Evolutionary conservation across 1,284 basidiomycete genomes (phyloP).

Genomic region (Rhodotorula sp.): DNA sequence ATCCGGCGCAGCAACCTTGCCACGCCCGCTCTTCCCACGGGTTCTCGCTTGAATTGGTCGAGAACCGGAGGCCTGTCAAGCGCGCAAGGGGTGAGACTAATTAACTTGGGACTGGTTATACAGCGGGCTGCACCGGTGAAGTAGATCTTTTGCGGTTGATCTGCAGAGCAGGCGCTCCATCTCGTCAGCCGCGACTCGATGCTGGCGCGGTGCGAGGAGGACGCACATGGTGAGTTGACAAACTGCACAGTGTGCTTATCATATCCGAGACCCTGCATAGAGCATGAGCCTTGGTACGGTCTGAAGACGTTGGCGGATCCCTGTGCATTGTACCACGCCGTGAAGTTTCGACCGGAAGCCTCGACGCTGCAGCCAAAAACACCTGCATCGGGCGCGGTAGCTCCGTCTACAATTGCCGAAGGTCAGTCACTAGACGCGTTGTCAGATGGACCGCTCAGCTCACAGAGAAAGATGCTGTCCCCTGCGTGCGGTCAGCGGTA

Average conservation of each 20-base stretch:
- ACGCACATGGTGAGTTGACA: conserved; percentile 20
- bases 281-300: conserved; percentile 24
- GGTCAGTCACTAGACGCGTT: too few species aligned
- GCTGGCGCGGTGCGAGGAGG: not conserved
- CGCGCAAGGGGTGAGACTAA: not conserved
- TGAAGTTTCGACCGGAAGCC: not conserved
- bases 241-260: conserved; percentile 17
- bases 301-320: not conserved
- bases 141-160: conserved; percentile 14
- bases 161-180: not conserved
- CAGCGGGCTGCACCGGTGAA: conserved; percentile 14
- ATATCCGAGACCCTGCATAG: conserved; percentile 16
- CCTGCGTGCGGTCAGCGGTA: too few species aligned
- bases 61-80: conserved; percentile 13
- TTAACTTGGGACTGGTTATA: too few species aligned
- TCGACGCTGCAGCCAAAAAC: conserved; percentile 1
- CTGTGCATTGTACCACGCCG: conserved; percentile 19
- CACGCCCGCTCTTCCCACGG: conserved; percentile 15
- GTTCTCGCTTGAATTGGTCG: conserved; percentile 13
- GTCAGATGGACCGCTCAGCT: too few species aligned
- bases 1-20: conserved; percentile 10
- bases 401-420: not conserved
- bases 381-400: not conserved
- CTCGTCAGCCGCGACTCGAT: too few species aligned
- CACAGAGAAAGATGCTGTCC: too few species aligned